Conservation (phyloP, 257 asterid genomes). For the Perilla frutescens region DNA sequence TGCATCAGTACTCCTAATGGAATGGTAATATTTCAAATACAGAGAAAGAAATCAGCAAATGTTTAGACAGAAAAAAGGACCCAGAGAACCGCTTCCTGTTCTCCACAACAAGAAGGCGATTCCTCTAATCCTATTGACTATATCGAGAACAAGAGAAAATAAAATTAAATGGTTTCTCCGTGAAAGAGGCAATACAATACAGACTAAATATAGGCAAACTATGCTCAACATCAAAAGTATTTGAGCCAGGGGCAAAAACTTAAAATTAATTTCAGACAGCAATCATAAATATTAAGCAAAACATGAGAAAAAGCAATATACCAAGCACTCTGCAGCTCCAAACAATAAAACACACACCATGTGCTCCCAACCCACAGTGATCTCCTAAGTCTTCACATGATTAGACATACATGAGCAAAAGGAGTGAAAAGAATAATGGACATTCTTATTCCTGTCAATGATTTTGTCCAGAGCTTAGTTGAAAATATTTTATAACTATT, state of each 20-base stretch:
- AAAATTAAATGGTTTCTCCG: neutral
- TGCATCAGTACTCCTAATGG: too few relatives aligned
- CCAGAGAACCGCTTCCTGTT: neutral
- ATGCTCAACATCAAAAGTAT: neutral
- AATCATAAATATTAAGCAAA: neutral
- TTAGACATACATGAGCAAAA: neutral
- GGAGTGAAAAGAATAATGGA: neutral
- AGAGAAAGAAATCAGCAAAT: neutral
- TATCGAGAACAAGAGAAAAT: neutral
- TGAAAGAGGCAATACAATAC: neutral
- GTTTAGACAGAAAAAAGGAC: neutral
- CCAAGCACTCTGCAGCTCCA: neutral
- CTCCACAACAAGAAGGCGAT: neutral
- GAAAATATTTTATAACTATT: too few relatives aligned
- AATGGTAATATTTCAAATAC: neutral
- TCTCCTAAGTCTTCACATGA: neutral
- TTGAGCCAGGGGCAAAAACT: conserved; percentile 7
- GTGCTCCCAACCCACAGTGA: neutral
- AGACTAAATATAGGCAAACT: neutral
- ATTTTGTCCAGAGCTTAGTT: too few relatives aligned
- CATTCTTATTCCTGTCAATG: too few relatives aligned
- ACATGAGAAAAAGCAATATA: neutral
- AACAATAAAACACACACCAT: neutral
- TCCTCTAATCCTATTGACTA: neutral
- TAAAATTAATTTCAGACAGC: neutral